Percentiles rank a stretch among this genome's conserved stretches.
phyloP scores from a whole-genome alignment of 257 asterid species.

The Paulownia fortunei region DNA sequence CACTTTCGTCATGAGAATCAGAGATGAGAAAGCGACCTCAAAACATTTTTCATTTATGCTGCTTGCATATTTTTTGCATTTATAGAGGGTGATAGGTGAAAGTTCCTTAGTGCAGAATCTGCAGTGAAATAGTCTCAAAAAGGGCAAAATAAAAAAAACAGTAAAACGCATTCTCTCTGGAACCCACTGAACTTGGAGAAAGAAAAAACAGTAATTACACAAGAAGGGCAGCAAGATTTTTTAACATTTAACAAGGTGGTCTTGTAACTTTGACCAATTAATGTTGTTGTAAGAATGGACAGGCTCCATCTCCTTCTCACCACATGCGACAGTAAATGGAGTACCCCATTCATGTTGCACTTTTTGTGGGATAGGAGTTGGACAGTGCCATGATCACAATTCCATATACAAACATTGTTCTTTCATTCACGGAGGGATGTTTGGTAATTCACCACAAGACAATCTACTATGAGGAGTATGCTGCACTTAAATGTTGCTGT shows the following conservation, averaged over 20 bases:
- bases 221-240: background rate
- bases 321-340: constrained; percentile 27
- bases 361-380: constrained; percentile 26
- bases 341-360: constrained; percentile 41
- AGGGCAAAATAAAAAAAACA: constrained; percentile 28
- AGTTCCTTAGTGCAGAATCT: constrained; percentile 35
- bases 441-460: background rate
- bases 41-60: constrained; percentile 18
- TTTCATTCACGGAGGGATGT: background rate
- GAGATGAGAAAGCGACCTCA: constrained; percentile 56
- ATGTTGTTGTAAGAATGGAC: constrained; percentile 26
- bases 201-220: constrained; percentile 14
- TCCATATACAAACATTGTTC: background rate
- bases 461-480: background rate
- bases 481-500: too few species aligned
- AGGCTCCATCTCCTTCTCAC: background rate
- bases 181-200: constrained; percentile 9
- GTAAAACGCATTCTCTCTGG: constrained; percentile 32
- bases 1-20: constrained; percentile 71
- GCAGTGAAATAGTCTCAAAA: constrained; percentile 38
- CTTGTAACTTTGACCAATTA: constrained; percentile 45
- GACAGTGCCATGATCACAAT: background rate
- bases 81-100: constrained; percentile 30
- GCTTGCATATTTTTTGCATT: constrained; percentile 26
- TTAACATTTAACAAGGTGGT: constrained; percentile 19